These are phyloP conservation scores for Tanozyma kutaoensis DNA, from an alignment of 805 yeast species.

Conservation along the genomic window DNA sequence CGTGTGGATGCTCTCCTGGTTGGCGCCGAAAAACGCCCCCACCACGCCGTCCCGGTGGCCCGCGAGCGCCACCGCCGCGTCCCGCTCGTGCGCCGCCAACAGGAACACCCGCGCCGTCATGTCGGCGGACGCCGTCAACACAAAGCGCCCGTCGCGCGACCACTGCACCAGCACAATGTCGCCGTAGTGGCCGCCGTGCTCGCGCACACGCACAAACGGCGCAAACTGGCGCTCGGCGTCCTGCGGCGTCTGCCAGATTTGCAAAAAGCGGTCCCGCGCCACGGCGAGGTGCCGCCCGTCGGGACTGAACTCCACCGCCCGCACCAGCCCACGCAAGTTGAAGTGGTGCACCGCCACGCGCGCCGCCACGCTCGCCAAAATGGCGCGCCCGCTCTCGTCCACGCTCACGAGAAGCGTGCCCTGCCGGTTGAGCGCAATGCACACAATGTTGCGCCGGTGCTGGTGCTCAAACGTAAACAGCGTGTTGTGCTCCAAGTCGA, in stretches of 20 bases:
- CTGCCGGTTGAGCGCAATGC: constrained; percentile 75
- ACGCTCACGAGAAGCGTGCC: constrained; percentile 70
- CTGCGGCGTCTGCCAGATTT: constrained; percentile 89
- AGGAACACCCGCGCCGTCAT: constrained; percentile 81
- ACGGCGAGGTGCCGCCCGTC: constrained; percentile 82
- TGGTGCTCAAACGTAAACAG: constrained; percentile 88
- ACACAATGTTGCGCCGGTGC: constrained; percentile 71
- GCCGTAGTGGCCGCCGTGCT: constrained; percentile 86
- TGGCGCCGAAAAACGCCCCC: constrained; percentile 74
- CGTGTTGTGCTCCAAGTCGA: constrained; percentile 72
- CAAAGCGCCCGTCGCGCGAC: constrained; percentile 85
- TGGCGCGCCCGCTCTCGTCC: constrained; percentile 88
- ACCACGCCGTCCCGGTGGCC: constrained; percentile 89
- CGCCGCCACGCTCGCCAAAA: constrained; percentile 71
- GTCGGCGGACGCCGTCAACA: constrained; percentile 80
- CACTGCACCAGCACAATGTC: constrained; percentile 71
- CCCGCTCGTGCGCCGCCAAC: constrained; percentile 46
- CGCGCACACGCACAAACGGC: constrained; percentile 83
- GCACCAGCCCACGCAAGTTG: constrained; percentile 74
- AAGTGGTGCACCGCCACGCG: constrained; percentile 86
- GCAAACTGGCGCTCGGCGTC: constrained; percentile 78
- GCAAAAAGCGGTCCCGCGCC: constrained; percentile 70
- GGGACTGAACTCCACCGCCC: constrained; percentile 71
- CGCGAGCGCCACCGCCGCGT: constrained; percentile 73
- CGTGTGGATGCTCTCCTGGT: constrained; percentile 84